phyloP scores from a whole-genome alignment of 2,329 filamentous ascomycete genomes.

The Penicillium corylophilum region DNA sequence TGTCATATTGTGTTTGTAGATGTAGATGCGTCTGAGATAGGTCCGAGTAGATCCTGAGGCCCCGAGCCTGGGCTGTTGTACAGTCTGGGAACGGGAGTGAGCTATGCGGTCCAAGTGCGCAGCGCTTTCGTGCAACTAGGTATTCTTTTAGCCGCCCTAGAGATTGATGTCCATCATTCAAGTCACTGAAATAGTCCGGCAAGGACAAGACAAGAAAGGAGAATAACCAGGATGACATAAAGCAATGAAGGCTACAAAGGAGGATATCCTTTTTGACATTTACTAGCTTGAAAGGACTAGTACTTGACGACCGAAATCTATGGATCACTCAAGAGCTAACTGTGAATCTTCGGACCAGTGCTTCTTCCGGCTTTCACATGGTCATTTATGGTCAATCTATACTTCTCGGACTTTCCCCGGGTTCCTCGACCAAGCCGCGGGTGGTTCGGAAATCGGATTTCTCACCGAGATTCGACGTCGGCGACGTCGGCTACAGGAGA shows the following conservation, averaged over 20 bases:
- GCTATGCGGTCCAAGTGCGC: too few relatives aligned
- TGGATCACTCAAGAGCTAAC: not conserved
- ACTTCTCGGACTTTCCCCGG: conserved; percentile 35
- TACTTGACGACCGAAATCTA: too few relatives aligned
- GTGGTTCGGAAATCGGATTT: conserved; percentile 30
- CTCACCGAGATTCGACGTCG: conserved; percentile 19
- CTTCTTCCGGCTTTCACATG: not conserved
- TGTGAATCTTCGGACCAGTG: not conserved
- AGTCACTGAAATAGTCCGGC: too few relatives aligned
- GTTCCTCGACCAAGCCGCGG: conserved; percentile 1
- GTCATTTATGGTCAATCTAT: not conserved
- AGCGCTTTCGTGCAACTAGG: too few relatives aligned
- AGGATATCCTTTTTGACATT: not conserved
- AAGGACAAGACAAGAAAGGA: too few relatives aligned
- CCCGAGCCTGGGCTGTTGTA: not conserved
- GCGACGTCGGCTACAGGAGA: not conserved
- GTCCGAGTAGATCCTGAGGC: not conserved
- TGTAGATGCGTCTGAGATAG: not conserved
- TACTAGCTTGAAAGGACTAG: not conserved
- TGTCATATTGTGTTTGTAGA: conserved; percentile 5
- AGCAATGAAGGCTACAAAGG: too few relatives aligned
- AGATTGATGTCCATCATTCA: too few relatives aligned
- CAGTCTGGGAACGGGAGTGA: too few relatives aligned
- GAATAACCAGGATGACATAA: too few relatives aligned
- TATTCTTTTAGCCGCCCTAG: too few relatives aligned